phyloP scores from a whole-genome alignment of 2,329 filamentous ascomycete genomes.

The Lojkania enalia region DNA sequence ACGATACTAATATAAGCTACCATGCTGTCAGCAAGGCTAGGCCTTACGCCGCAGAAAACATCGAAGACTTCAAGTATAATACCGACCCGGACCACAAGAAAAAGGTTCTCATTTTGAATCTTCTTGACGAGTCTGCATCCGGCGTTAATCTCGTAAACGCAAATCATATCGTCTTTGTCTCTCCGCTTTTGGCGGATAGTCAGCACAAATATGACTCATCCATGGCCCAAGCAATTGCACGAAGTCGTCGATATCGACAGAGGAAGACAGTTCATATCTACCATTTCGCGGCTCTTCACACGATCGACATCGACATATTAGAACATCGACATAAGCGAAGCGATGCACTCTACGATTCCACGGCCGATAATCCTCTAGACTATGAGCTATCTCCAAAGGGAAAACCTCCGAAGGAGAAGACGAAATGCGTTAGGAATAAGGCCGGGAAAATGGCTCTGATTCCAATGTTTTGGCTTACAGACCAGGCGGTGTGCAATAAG shows the following conservation, averaged over 20 bases:
- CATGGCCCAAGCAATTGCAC: constrained; percentile 67
- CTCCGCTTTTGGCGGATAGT: constrained; percentile 55
- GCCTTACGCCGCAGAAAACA: constrained; percentile 13
- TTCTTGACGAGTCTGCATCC: constrained; percentile 60
- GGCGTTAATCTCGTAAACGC: constrained; percentile 67
- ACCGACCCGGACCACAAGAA: constrained; percentile 26
- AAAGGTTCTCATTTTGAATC: constrained; percentile 61
- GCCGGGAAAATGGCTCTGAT: constrained; percentile 27
- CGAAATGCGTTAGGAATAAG: constrained; percentile 21
- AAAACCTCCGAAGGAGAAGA: constrained; percentile 19
- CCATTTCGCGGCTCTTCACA: constrained; percentile 81
- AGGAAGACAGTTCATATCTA: constrained; percentile 61
- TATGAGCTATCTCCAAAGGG: background rate
- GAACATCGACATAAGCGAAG: constrained; percentile 47
- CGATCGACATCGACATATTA: constrained; percentile 53
- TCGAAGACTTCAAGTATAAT: constrained; percentile 37
- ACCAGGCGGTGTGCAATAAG: constrained; percentile 11
- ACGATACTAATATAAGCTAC: constrained; percentile 20
- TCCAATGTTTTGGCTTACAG: constrained; percentile 29
- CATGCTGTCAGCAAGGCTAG: constrained; percentile 17
- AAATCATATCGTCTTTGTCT: constrained; percentile 67
- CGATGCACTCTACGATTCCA: constrained; percentile 20
- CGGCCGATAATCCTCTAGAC: constrained; percentile 8
- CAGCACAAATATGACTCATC: constrained; percentile 60
- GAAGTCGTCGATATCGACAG: constrained; percentile 62